phyloP scores from a whole-genome alignment of 306 rosid species.

The Dalbergia cultrata region DNA sequence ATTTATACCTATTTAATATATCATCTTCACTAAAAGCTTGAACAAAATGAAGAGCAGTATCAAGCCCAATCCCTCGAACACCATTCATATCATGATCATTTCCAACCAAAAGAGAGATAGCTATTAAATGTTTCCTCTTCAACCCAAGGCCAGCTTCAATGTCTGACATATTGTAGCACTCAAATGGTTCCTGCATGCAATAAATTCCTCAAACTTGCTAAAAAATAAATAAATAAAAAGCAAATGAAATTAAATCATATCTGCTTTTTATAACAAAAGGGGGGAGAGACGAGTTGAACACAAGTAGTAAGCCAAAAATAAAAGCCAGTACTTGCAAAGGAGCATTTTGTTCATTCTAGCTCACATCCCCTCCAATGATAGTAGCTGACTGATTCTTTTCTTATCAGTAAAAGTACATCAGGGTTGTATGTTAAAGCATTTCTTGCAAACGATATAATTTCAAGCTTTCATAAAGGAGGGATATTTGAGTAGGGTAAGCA shows the following conservation, averaged over 20 bases:
- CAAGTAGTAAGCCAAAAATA: background rate
- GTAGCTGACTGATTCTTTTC: background rate
- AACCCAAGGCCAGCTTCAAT: constrained; percentile 89
- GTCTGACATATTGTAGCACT: constrained; percentile 87
- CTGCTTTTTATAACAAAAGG: background rate
- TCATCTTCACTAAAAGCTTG: constrained; percentile 77
- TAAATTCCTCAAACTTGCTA: constrained; percentile 46
- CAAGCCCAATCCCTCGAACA: constrained; percentile 86
- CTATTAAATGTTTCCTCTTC: constrained; percentile 88
- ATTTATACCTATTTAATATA: constrained; percentile 70
- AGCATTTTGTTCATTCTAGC: background rate
- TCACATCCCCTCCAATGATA: constrained; percentile 12
- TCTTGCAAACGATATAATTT: background rate
- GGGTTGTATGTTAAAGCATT: background rate
- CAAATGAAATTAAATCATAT: background rate
- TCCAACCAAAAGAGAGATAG: constrained; percentile 88
- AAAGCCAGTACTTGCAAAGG: background rate
- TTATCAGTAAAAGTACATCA: background rate
- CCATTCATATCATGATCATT: constrained; percentile 86
- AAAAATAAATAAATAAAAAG: background rate
- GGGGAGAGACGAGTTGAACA: background rate
- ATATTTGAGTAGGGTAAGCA: background rate
- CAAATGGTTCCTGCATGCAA: constrained; percentile 85
- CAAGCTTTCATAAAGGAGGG: background rate
- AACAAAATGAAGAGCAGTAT: constrained; percentile 80